These are phyloP conservation scores for Termitomyces sp. DNA, from an alignment of 768 basidiomycete species.

Conservation along the genomic window DNA sequence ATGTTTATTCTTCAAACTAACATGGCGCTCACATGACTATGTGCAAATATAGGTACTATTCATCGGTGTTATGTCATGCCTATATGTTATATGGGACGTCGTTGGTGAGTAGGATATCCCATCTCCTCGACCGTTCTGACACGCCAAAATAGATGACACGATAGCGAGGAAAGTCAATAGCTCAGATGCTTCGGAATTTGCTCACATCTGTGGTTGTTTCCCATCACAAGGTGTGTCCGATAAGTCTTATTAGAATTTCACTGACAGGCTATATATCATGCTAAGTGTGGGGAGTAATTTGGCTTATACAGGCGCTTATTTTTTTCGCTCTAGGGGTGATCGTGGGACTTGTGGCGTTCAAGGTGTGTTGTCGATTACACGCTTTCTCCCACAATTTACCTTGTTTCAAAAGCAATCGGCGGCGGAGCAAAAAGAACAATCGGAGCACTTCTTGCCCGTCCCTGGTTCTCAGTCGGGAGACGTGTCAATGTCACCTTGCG, in stretches of 20 bases:
- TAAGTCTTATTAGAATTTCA: not conserved
- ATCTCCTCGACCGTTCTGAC: not conserved
- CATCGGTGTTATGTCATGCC: conserved; percentile 80
- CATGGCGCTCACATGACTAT: not conserved
- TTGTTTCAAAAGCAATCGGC: conserved; percentile 44
- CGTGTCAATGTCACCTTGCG: conserved; percentile 19
- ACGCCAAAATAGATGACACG: conserved; percentile 58
- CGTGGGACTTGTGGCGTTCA: conserved; percentile 77
- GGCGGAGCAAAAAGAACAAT: conserved; percentile 24
- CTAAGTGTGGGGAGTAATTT: conserved; percentile 83
- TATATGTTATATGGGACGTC: conserved; percentile 88
- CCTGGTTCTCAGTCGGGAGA: conserved; percentile 40
- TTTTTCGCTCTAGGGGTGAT: conserved; percentile 76
- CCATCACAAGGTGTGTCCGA: conserved; percentile 60
- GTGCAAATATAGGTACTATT: conserved; percentile 49
- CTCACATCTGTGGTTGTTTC: conserved; percentile 79
- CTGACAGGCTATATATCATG: not conserved
- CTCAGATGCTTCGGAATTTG: conserved; percentile 85
- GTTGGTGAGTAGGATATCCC: conserved; percentile 43
- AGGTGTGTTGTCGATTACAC: conserved; percentile 38
- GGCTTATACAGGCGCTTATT: conserved; percentile 68
- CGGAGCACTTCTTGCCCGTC: conserved; percentile 51
- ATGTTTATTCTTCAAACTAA: not conserved
- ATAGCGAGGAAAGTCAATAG: conserved; percentile 77
- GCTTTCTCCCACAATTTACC: not conserved